Evolutionary conservation across 257 asterid genomes (phyloP), one percentile per base, ranked within the genome.

Genomic region (Rhazya stricta): DNA sequence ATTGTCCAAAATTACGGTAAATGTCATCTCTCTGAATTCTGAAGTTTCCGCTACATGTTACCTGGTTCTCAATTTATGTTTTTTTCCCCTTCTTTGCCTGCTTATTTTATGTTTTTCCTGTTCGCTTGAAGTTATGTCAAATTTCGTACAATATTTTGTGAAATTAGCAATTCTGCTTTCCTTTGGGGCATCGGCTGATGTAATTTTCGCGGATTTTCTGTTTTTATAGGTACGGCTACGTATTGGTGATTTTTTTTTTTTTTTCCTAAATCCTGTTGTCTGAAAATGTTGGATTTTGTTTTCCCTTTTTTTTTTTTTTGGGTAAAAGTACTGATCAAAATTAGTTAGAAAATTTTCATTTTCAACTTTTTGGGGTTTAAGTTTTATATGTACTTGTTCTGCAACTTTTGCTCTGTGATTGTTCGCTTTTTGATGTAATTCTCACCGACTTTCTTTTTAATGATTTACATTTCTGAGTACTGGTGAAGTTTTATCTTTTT

Each of bases 81-180:
- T 29, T 12, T 0, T 12, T 11, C 3, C 3, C 7, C 1, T 2
- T 18, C 5, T 19, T 19, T 5, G n/a, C 0, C 15, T 1, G 29
- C 29, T 2, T 57, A 9, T 63, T 36, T 6, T 65, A 0, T 11
- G 25, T 34, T 62, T 16, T 32, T 6, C 12, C 25, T 21, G n/a
- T 16, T 39, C 29, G 30, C 29, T 36, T 37, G 48, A 65, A 19
- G 15, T 7, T 36, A 36, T 37, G 15, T 16, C 10, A 18, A 34
- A 19, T 63, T 32, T 8, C 19, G 25, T 57, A 12, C 6, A 15
- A 1, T 30, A 34, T 16, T 29, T 63, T 63, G 18, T 25, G 30
- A 21, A 19, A 36, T 66, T 37, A 1, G 71, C 48, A 19, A 21
- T 21, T 37, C 13, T 62, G 25, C 18, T 23, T 39, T 23, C 7